These are phyloP conservation scores for Microthlaspi erraticum DNA, from an alignment of 345 rosid species.

Conservation along the genomic window DNA sequence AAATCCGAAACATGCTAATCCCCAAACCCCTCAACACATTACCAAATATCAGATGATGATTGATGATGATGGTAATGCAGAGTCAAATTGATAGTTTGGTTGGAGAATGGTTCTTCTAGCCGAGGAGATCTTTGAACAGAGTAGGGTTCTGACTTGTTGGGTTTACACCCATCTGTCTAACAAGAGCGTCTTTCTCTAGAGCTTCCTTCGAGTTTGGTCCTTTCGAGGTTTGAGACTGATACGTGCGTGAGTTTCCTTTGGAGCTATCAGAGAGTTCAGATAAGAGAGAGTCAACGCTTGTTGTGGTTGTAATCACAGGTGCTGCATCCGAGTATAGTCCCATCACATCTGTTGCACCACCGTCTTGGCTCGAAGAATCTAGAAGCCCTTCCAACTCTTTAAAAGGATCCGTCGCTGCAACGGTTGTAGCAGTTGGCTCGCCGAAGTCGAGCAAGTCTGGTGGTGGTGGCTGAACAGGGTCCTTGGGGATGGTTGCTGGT, in stretches of 20 bases:
- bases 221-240: conserved; percentile 50
- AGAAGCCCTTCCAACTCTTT: conserved; percentile 84
- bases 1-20: conserved; percentile 27
- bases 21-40: conserved; percentile 24
- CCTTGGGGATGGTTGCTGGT: conserved; percentile 45
- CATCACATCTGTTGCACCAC: conserved; percentile 43
- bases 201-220: conserved; percentile 74
- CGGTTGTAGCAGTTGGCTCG: conserved; percentile 55
- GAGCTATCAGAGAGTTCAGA: conserved; percentile 45
- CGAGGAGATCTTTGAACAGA: conserved; percentile 81
- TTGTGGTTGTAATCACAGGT: conserved; percentile 39
- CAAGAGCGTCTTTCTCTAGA: conserved; percentile 86
- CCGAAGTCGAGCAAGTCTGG: conserved; percentile 94
- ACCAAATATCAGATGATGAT: conserved; percentile 33
- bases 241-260: conserved; percentile 33
- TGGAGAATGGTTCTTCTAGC: conserved; percentile 47
- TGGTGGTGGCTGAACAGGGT: conserved; percentile 67
- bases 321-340: conserved; percentile 57
- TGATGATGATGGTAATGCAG: conserved; percentile 13
- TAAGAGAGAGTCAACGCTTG: conserved; percentile 40
- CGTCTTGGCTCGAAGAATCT: conserved; percentile 52
- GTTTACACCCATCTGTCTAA: conserved; percentile 93
- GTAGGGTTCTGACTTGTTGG: conserved; percentile 88
- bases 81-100: conserved; percentile 20
- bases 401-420: conserved; percentile 71